phyloP scores from a whole-genome alignment of 1,284 basidiomycete genomes.

The Leccinum griseonigrum region DNA sequence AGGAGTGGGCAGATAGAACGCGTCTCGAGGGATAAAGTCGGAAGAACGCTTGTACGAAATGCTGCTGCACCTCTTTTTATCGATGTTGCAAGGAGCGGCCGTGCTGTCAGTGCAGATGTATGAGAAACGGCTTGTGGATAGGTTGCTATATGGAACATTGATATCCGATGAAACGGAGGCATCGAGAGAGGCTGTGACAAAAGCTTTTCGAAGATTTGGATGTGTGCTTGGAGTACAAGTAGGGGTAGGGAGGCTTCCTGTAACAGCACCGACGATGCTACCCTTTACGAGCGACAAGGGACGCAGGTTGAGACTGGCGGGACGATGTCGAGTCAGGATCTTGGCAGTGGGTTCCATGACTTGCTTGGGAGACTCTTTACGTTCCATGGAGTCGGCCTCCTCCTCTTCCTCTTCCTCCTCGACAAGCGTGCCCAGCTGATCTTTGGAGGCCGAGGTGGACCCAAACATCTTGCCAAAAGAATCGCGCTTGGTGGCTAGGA shows the following conservation, averaged over 20 bases:
- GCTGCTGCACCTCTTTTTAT: conserved; percentile 50
- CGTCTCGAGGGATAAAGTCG: conserved; percentile 37
- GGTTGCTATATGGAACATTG: conserved; percentile 16
- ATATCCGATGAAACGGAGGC: conserved; percentile 27
- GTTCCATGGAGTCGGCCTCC: conserved; percentile 39
- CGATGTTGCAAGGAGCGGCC: conserved; percentile 6
- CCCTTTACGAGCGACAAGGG: conserved; percentile 68
- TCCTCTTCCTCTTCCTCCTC: conserved; percentile 82
- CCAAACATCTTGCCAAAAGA: conserved; percentile 69
- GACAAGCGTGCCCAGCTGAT: conserved; percentile 70
- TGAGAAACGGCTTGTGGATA: conserved; percentile 19
- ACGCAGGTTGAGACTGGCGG: conserved; percentile 61
- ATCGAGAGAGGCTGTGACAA: conserved; percentile 45
- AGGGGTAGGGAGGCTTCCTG: conserved; percentile 53
- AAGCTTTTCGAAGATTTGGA: conserved; percentile 43
- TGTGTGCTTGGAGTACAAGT: conserved; percentile 46
- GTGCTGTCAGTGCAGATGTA: conserved; percentile 14
- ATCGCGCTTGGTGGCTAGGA: conserved; percentile 60
- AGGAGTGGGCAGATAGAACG: conserved; percentile 61
- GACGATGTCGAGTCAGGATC: conserved; percentile 49
- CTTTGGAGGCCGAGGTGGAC: conserved; percentile 60
- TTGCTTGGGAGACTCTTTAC: conserved; percentile 8
- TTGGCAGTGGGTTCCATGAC: conserved; percentile 27
- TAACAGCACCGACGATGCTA: conserved; percentile 35
- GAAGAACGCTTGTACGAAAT: conserved; percentile 67